Base-by-base conservation (phyloP, 1,284 basidiomycete species). In the Ustilago xerochloae region DNA sequence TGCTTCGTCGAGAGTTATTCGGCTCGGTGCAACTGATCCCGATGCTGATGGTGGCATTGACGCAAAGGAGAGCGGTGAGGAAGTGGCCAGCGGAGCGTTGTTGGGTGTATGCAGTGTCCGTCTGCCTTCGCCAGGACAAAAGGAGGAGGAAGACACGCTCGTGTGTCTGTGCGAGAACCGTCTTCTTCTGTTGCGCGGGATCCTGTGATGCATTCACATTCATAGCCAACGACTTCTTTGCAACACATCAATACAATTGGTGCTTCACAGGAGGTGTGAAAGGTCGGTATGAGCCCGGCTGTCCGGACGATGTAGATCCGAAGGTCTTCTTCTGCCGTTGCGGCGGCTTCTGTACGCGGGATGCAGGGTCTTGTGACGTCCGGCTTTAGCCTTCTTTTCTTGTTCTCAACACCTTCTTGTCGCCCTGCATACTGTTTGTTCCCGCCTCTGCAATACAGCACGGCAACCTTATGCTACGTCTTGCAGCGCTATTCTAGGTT, bases 101-200 rank as follows among this genome's bases (percentile, higher is more conserved):
- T 52, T 75, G 3, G 62, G 68, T 35, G 73, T 68, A 26, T 63
- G 55, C 30, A 49, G 46, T 18, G 61, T 39, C 16, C 26, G 38
- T 0, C 53, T 68, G 13, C 49, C 53, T 29, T 30, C 22, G 3
- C 13, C 22, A 6, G 45, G 26, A 9, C 6, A 13, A 24, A 5
- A 36, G 28, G 41, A 28, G 5, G 57, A 29, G 52, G 57, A 58
- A 32, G 60, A 75, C 2, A 50, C 45, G 29, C 56, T 75, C 20
- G 46, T 70, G 3, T 70, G 72, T 28, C 56, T 75, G 0, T 75
- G 72, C 61, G 72, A 75, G 33, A 66, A 75, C 12, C 50, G 60
- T 15, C 22, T 75, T 4, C 30, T 75, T 13, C 29, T 75, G 36
- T 52, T 70, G 1, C 56, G 60, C 28, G 72, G 67, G 16, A n/a